Conservation (phyloP, 306 rosid genomes). For the Albizia julibrissin region DNA sequence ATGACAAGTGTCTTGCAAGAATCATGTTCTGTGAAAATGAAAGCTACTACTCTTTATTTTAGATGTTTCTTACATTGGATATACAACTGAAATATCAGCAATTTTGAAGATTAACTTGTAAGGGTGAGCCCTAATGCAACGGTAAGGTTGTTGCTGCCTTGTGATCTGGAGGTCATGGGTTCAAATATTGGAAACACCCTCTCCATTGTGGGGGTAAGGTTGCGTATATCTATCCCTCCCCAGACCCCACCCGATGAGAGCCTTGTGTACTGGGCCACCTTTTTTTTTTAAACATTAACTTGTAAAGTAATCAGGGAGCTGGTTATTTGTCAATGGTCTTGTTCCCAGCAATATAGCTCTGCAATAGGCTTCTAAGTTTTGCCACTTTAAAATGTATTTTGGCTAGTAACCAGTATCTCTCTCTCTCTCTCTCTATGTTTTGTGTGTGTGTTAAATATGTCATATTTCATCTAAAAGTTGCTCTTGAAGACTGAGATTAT, state of each 20-base stretch:
- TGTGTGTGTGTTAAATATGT: not conserved
- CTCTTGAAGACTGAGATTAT: slow-evolving; percentile 32
- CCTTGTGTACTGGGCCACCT: no score
- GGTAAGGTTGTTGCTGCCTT: no score
- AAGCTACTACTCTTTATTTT: not conserved
- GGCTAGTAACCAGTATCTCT: not conserved
- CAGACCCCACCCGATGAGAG: no score
- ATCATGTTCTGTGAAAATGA: slow-evolving; percentile 4
- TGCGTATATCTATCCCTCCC: no score
- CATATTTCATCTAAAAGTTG: not conserved
- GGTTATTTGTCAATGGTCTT: not conserved
- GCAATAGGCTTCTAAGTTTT: not conserved
- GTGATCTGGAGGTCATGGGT: no score
- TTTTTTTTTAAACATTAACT: no score
- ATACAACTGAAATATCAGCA: slow-evolving; percentile 5
- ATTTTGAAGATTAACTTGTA: not conserved
- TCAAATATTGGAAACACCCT: no score
- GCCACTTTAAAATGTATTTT: not conserved
- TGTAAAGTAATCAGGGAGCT: not conserved
- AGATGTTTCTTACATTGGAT: not conserved
- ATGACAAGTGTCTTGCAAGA: not conserved
- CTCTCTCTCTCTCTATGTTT: no score
- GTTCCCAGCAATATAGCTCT: not conserved
- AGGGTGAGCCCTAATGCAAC: no score
- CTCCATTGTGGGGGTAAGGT: no score